Base-by-base conservation (phyloP, 2,329 filamentous ascomycete genomes). In the Aspergillus intermedius region DNA sequence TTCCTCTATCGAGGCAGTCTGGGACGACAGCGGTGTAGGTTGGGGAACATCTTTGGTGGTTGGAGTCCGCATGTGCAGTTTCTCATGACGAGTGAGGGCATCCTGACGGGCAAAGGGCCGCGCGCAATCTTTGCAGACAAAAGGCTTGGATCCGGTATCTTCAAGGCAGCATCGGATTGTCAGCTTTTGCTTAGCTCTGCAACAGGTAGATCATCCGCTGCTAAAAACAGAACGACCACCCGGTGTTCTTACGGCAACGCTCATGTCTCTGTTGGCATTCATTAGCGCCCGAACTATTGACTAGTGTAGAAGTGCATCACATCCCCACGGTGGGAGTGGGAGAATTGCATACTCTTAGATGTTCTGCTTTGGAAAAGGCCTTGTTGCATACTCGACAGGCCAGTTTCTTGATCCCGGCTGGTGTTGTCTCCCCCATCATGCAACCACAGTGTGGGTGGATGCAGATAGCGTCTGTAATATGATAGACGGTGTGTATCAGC, bases 71-170 rank as follows among this genome's bases (percentile, higher is more conserved):
- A 50, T 52, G 46, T 74, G 71, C 34, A 74, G 59, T 54, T 68
- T 73, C 52, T 72, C 66, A 61, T 74, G 71, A 9, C 71, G 69
- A 30, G 65, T 65, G n/a, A 74, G 65, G 13, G 71, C 69, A 59
- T 74, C 71, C 53, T 73, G 68, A 42, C 71, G 64, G 15, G 68
- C 67, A 57, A 74, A 74, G 3, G 69, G 64, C 42, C 71, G 60
- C 15, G 60, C 58, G 50, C 71, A 73, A 44, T 66, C 59, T 56
- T 66, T 68, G 54, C 71, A 74, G 42, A 64, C 57, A 46, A 67
- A 74, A 15, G 71, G 71, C 54, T 68, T 70, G 9, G 64, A 64
- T 42, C 69, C 69, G 40, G 69, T 72, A 51, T 72, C 68, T 71
- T 54, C 10, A 35, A 15, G n/a, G 23, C 21, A 46, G n/a, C n/a